Base-by-base conservation (phyloP, 1,139 yeast species). In the Debaryomyces psychrophilus region DNA sequence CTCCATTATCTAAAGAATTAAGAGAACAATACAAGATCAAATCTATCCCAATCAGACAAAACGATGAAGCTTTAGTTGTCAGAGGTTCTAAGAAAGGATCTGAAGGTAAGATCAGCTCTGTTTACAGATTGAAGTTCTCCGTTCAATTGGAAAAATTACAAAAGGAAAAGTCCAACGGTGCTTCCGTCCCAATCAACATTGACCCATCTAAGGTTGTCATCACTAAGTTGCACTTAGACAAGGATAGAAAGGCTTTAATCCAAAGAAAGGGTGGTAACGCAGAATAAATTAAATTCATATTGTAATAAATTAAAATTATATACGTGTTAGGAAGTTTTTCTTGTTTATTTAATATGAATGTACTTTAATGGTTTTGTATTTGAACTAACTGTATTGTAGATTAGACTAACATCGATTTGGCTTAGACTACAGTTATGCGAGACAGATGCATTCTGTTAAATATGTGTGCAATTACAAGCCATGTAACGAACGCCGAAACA, bases 11-110 rank as follows among this genome's bases (percentile, higher is more conserved):
- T 68, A 93, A 95, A 86, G 99, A 95, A 82, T 89, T 95, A 81
- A 89, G 95, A 79, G 95, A 87, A 76, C 87, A 95, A 83, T 93
- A 90, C 90, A 90, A 90, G 77, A 82, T 93, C 81, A 90, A 85
- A 76, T 81, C 97, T 63, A 81, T 95, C 65, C 99, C 99, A 77
- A 86, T 95, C 84, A 95, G 97, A 87, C 88, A 89, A 81, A 95
- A 92, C 65, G 99, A 95, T 76, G 93, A 88, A 78, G 97, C 95
- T 66, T 75, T 81, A 65, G 93, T 95, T 71, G 92, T 86, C 76
- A 93, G 99, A 82, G 99, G 99, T 73, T 88, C 99, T 70, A 88
- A 89, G 88, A 95, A 93, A 85, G 99, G 98, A 76, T 92, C 93
- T 69, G 99, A 93, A 83, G 99, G 99, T 79, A 90, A 90, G 82